phyloP scores from a whole-genome alignment of 228 moss, liverwort and hornwort species.

The Sphagnum magellanicum region DNA sequence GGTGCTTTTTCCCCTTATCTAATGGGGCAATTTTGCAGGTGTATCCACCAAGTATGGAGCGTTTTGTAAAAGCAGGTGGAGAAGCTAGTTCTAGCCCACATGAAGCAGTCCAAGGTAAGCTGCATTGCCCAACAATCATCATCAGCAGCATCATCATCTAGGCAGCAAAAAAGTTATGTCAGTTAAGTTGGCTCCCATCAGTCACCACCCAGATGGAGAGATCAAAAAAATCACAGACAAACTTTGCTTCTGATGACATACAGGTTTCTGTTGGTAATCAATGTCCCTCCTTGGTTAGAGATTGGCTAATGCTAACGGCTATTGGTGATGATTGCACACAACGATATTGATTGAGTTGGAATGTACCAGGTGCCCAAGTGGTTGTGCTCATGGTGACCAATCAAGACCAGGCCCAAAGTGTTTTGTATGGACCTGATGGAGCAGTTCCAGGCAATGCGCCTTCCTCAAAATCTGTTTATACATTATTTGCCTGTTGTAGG shows the following conservation, averaged over 20 bases:
- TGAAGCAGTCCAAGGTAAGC: constrained; percentile 66
- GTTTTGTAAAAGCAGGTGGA: constrained; percentile 82
- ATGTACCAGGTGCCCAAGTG: constrained; percentile 59
- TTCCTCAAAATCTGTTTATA: background rate
- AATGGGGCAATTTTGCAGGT: constrained; percentile 39
- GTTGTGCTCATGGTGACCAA: constrained; percentile 90
- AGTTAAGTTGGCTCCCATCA: no score
- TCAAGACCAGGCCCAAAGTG: constrained; percentile 81
- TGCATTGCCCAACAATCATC: no score
- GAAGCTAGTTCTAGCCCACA: constrained; percentile 52
- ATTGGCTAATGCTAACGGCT: background rate
- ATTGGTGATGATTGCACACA: background rate
- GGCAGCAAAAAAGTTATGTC: no score
- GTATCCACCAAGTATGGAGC: constrained; percentile 59
- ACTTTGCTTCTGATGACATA: no score
- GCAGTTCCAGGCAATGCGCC: constrained; percentile 58
- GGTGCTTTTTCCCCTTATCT: no score
- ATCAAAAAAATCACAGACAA: no score
- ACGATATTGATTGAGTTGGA: no score
- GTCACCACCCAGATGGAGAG: no score
- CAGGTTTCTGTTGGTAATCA: no score
- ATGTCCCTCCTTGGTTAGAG: no score
- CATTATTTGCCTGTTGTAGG: background rate
- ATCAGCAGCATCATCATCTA: no score
- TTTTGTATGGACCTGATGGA: constrained; percentile 66